Evolutionary conservation across 805 yeast genomes (phyloP).

Genomic region (Schizosaccharomyces lindneri): DNA sequence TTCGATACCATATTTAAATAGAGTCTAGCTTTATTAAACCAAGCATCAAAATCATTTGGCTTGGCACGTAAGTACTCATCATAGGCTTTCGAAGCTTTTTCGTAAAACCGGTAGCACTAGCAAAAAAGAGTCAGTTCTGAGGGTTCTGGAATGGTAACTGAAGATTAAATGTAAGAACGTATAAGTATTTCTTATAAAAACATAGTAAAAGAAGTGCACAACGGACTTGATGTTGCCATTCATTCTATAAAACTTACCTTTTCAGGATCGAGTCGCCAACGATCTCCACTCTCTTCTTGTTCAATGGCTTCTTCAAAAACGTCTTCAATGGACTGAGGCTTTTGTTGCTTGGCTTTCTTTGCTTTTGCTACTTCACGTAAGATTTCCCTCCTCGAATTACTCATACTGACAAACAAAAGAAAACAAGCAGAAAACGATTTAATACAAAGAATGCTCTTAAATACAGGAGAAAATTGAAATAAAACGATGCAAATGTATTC

Average conservation of each 20-base stretch:
- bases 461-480: too few species aligned
- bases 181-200: neutral
- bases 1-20: neutral
- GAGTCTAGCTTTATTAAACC: neutral
- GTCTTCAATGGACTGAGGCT: neutral
- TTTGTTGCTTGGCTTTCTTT: neutral
- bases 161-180: neutral
- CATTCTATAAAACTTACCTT: neutral
- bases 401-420: neutral
- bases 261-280: neutral
- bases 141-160: neutral
- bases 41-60: neutral
- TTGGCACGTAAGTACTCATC: neutral
- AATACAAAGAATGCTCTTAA: too few species aligned
- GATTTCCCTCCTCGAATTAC: neutral
- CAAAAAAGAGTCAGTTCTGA: neutral
- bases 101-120: neutral
- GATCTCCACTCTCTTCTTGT: slow-evolving; percentile 1
- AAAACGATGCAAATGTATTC: too few species aligned
- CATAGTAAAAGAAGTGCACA: neutral
- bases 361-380: neutral
- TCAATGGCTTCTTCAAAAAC: neutral
- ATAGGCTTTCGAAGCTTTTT: neutral
- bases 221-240: neutral
- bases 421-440: neutral